phyloP scores from a whole-genome alignment of 768 basidiomycete species.

The Suillus plorans region DNA sequence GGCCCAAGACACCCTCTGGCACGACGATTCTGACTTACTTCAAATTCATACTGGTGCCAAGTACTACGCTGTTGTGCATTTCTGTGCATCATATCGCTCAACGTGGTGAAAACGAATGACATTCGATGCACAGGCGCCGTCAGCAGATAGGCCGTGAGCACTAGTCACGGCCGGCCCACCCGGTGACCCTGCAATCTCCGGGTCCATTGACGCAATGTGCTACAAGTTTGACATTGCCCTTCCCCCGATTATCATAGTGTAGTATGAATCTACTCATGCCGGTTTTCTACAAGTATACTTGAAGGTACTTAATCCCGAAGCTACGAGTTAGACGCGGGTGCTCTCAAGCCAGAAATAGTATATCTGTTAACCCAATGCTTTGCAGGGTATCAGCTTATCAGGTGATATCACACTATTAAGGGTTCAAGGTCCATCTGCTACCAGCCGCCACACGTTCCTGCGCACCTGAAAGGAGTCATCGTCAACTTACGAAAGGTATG shows the following conservation, averaged over 20 bases:
- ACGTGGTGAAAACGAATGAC: not conserved
- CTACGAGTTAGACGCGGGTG: not conserved
- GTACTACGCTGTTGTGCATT: not conserved
- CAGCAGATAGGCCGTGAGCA: no score
- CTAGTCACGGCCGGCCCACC: no score
- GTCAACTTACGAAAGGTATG: not conserved
- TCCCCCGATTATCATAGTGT: not conserved
- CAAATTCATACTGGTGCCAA: no score
- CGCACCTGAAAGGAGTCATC: not conserved
- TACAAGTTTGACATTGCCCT: not conserved
- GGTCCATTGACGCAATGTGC: not conserved
- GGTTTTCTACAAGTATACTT: not conserved
- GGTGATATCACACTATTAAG: not conserved
- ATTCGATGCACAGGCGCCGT: not conserved
- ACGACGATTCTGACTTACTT: not conserved
- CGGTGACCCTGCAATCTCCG: not conserved
- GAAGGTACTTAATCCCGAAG: not conserved
- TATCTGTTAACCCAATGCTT: not conserved
- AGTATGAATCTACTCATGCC: not conserved
- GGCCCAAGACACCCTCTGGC: not conserved
- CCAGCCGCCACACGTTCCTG: not conserved
- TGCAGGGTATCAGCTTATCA: not conserved
- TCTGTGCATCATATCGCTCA: not conserved
- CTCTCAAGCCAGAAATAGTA: not conserved
- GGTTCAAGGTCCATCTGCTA: not conserved